Evolutionary conservation across 2,329 filamentous ascomycete species (phyloP), one percentile per base, ranked within the genome.

Genomic region (Diaporthe eres): DNA sequence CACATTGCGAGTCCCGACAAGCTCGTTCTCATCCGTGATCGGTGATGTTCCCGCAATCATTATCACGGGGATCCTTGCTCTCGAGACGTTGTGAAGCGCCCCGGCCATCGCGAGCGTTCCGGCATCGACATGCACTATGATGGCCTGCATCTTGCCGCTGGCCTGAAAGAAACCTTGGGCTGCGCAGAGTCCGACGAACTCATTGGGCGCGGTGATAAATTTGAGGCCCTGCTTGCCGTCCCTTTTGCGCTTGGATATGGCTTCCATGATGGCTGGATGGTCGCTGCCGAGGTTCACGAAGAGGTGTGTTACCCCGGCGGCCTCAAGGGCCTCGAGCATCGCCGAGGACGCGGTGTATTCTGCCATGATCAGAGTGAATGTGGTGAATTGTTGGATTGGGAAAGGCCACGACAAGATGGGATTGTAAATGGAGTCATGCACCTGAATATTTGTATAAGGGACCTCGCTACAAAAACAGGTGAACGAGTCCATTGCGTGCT

Each of bases 291-390:
- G 80, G 75, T 90, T 89, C 60, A 88, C 88, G 70, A 90, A 90
- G 74, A 87, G 85, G 82, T 89, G 85, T 44, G 83, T 86, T 67
- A 89, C 85, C 57, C 87, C 88, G 8, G 87, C 86, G 2, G 92
- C 90, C 88, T 90, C 92, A 49, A 93, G 83, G 44, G 90, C 89
- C 84, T 92, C 91, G 78, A 93, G 92, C 84, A 93, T 93, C 79
- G 91, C 92, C 78, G 90, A 91, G 0, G 91, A 92, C 31, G 92
- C 89, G 39, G 92, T 93, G 81, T 28, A 55, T 55, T 55, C 51
- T 55, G 51, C 51, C 51, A 55, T 55, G n/a, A 3, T 17, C 25
- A 55, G 25, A 25, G n/a, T 55, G 4, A 28, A 1, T 1, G 12
- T 12, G 12, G 25, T 28, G 51, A 55, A 9, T 55, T 28, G 13